Conservation (phyloP, 352 stramenopile genomes). For the Phytophthora pisi region DNA sequence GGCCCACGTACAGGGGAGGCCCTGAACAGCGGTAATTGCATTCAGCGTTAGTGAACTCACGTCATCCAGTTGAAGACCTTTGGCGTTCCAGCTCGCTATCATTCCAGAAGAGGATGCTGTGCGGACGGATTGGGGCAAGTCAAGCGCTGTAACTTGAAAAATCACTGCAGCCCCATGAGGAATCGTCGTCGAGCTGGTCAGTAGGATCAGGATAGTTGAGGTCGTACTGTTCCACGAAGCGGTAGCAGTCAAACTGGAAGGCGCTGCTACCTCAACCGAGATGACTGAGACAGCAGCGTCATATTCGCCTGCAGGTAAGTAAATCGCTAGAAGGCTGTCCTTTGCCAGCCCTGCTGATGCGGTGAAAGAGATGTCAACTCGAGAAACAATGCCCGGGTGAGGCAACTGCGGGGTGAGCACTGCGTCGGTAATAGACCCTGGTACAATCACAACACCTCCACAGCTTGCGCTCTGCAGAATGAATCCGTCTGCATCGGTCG, state of each 20-base stretch:
- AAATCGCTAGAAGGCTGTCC: constrained; percentile 46
- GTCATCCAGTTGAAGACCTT: constrained; percentile 45
- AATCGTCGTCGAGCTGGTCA: constrained; percentile 41
- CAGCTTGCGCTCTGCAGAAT: constrained; percentile 37
- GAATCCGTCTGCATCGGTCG: constrained; percentile 43
- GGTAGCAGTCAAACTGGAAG: constrained; percentile 32
- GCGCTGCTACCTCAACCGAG: constrained; percentile 31
- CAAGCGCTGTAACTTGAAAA: constrained; percentile 46
- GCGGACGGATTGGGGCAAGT: constrained; percentile 58
- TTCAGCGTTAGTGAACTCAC: constrained; percentile 38
- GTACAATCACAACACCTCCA: constrained; percentile 34
- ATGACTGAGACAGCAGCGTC: constrained; percentile 25
- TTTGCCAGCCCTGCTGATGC: constrained; percentile 47
- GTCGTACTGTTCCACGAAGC: constrained; percentile 41
- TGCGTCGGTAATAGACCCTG: constrained; percentile 44
- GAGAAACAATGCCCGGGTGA: constrained; percentile 54
- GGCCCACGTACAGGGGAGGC: constrained; percentile 40
- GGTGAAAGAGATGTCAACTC: constrained; percentile 52
- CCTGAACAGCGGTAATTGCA: constrained; percentile 45
- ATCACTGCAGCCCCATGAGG: constrained; percentile 31
- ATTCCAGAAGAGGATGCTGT: constrained; percentile 23
- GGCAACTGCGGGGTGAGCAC: constrained; percentile 35
- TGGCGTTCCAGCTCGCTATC: constrained; percentile 57
- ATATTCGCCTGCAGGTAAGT: constrained; percentile 52
- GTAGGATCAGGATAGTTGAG: constrained; percentile 43